Evolutionary conservation across 805 yeast genomes (phyloP).

Genomic region (Wickerhamiella sergipiensis): DNA sequence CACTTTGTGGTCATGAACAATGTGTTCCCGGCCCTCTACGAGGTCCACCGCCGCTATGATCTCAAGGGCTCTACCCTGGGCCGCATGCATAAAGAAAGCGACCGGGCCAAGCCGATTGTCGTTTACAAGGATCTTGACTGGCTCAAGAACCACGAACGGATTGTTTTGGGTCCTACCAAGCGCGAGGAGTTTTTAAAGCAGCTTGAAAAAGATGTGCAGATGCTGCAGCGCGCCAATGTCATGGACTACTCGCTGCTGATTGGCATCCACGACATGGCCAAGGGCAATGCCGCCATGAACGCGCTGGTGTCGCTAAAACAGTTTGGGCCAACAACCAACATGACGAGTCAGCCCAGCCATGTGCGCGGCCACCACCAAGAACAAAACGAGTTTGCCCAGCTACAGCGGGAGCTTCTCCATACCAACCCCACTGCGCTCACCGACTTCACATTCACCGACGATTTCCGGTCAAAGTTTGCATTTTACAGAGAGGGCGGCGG

Average conservation of each 20-base stretch:
- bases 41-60: constrained; percentile 74
- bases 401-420: constrained; percentile 21
- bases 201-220: constrained; percentile 56
- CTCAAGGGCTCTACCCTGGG: constrained; percentile 90
- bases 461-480: constrained; percentile 28
- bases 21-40: constrained; percentile 84
- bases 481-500: constrained; percentile 82
- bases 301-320: constrained; percentile 14
- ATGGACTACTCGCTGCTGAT: constrained; percentile 91
- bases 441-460: constrained; percentile 22
- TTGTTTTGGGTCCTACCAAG: constrained; percentile 67
- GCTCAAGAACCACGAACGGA: constrained; percentile 49
- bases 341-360: constrained; percentile 2
- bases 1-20: constrained; percentile 96
- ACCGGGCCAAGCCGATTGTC: constrained; percentile 17
- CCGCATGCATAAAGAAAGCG: constrained; percentile 27
- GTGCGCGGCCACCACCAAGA: constrained; percentile 8
- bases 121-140: constrained; percentile 84
- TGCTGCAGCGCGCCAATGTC: constrained; percentile 62
- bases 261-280: constrained; percentile 69
- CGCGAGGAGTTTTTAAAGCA: constrained; percentile 49
- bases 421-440: constrained; percentile 25
- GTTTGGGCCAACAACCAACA: constrained; percentile 15
- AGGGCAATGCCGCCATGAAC: constrained; percentile 34
- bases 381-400: constrained; percentile 21